A percentile compares a stretch with the other conserved stretches of the same genome.
Evolutionary conservation across 495 filamentous ascomycete genomes (phyloP).

Genomic region (Cudoniella acicularis): DNA sequence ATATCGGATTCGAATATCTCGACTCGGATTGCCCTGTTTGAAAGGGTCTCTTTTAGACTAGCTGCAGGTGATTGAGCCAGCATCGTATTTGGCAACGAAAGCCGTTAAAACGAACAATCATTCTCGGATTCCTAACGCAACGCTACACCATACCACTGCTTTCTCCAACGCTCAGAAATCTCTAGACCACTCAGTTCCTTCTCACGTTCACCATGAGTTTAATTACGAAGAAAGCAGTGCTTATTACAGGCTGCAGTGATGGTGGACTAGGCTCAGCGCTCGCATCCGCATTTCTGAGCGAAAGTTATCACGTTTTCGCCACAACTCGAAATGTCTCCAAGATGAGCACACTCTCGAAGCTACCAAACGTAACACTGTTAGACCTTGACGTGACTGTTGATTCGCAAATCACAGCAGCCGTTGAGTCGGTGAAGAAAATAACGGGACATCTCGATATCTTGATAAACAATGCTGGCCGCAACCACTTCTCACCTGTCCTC

Average conservation of each 20-base stretch:
- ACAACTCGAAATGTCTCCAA: background rate
- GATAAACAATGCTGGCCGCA: background rate
- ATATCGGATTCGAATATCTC: no score
- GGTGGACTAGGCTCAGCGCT: background rate
- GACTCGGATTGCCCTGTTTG: no score
- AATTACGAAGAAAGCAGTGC: no score
- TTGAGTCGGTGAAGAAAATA: background rate
- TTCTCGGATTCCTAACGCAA: no score
- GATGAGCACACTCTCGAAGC: background rate
- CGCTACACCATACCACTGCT: no score
- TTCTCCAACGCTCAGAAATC: no score
- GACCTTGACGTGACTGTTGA: background rate
- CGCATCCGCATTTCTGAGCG: background rate
- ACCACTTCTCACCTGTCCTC: background rate
- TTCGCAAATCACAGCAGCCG: background rate
- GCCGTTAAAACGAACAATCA: no score
- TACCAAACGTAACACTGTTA: background rate
- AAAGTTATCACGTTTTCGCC: background rate
- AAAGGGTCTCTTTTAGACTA: no score
- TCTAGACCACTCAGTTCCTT: no score
- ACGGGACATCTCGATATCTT: background rate
- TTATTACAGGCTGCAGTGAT: background rate
- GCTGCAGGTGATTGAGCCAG: no score
- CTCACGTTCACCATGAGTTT: no score
- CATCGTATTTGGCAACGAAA: no score